Percentiles rank a stretch among this genome's conserved stretches.
Evolutionary conservation across 441 rosid genomes (phyloP).

Genomic region (Cnidoscolus chayamansa): DNA sequence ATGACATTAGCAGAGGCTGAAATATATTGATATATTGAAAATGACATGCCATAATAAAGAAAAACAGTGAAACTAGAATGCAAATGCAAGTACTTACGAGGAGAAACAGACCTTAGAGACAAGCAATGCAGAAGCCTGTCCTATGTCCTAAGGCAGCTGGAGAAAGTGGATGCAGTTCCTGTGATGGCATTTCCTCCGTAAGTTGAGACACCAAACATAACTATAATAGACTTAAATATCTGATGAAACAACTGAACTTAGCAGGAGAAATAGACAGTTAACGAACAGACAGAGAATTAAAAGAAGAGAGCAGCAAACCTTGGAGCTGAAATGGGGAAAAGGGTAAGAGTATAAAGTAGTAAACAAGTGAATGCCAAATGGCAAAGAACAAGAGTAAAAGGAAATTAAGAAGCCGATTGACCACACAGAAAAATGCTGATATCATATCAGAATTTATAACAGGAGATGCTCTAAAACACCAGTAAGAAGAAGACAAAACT

Average conservation of each 20-base stretch:
- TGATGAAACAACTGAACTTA: neutral
- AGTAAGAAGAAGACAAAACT: constrained; percentile 9
- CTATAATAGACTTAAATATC: neutral
- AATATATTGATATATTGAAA: too few species aligned
- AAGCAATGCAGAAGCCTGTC: neutral
- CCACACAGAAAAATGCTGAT: constrained; percentile 1
- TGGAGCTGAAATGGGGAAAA: constrained; percentile 13
- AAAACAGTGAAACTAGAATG: neutral
- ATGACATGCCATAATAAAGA: too few species aligned
- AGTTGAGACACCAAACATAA: neutral
- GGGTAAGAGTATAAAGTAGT: neutral
- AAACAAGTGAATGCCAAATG: constrained; percentile 17
- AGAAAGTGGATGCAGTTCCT: constrained; percentile 6
- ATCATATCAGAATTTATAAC: constrained; percentile 19
- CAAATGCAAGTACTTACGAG: neutral
- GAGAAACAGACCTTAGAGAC: constrained; percentile 7
- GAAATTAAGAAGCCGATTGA: constrained; percentile 13
- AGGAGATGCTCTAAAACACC: constrained; percentile 11
- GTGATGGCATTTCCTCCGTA: constrained; percentile 5
- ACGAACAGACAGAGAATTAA: neutral
- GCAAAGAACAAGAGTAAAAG: neutral
- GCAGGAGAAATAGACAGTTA: neutral
- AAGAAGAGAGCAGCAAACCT: constrained; percentile 5
- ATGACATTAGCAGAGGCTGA: neutral
- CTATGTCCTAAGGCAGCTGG: neutral